Evolutionary conservation across 2,329 filamentous ascomycete genomes (phyloP).

Genomic region (Colletotrichum eleusines): DNA sequence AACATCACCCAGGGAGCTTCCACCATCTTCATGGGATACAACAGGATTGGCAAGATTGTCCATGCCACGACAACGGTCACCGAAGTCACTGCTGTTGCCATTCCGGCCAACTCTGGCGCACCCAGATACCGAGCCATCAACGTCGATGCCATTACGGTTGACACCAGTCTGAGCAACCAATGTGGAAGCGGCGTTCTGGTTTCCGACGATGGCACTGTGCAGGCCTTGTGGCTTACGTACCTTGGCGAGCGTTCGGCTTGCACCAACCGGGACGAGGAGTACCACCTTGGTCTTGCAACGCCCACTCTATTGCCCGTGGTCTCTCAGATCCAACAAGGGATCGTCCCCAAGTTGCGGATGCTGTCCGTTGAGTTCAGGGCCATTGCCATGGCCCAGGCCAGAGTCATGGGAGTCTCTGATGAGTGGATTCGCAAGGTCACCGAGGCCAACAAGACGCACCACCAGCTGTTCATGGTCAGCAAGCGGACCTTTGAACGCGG

Average conservation of each 20-base stretch:
- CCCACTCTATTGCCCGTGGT: slow-evolving; percentile 91
- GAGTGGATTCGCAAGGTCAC: slow-evolving; percentile 95
- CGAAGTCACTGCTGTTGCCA: slow-evolving; percentile 96
- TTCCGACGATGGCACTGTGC: slow-evolving; percentile 89
- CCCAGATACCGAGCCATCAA: slow-evolving; percentile 96
- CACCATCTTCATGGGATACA: slow-evolving; percentile 98
- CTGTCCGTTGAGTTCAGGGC: slow-evolving; percentile 94
- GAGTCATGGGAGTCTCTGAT: slow-evolving; percentile 96
- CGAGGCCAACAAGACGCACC: slow-evolving; percentile 87
- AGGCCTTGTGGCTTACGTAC: slow-evolving; percentile 97
- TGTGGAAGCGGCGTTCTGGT: slow-evolving; percentile 95
- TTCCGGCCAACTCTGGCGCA: slow-evolving; percentile 91
- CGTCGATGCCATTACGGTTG: slow-evolving; percentile 95
- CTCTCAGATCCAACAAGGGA: slow-evolving; percentile 83
- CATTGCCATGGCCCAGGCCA: slow-evolving; percentile 95
- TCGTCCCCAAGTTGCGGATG: slow-evolving; percentile 86
- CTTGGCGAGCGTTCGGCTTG: slow-evolving; percentile 87
- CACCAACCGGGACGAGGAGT: slow-evolving; percentile 91
- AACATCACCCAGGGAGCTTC: slow-evolving; percentile 92
- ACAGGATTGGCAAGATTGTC: slow-evolving; percentile 92
- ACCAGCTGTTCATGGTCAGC: slow-evolving; percentile 98
- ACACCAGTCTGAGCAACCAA: slow-evolving; percentile 90
- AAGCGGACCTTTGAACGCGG: slow-evolving; percentile 81
- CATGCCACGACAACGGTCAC: slow-evolving; percentile 95
- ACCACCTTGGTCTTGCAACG: slow-evolving; percentile 92